A percentile compares a stretch with the other conserved stretches of the same genome.
These are phyloP conservation scores for Isoetes taiwanensis DNA, from an alignment of 75 land plant genomes.

Conservation along the genomic window DNA sequence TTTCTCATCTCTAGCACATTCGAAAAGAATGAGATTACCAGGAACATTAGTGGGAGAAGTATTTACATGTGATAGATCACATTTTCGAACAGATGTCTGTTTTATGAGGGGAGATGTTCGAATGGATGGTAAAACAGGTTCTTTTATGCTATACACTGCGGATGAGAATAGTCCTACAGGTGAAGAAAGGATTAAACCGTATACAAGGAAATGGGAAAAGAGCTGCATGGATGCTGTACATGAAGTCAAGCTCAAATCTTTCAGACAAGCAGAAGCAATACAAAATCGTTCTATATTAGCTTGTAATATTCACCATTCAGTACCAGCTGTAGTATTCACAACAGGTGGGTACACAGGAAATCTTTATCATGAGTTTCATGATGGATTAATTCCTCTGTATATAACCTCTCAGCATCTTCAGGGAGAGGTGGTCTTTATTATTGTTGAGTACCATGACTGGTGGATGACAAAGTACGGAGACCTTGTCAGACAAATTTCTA, in stretches of 20 bases:
- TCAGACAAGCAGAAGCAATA: no score
- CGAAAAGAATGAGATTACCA: neutral
- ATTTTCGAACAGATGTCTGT: slow-evolving; percentile 27
- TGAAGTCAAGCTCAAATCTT: no score
- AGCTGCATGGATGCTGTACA: slow-evolving; percentile 16
- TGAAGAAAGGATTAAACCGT: slow-evolving; percentile 28
- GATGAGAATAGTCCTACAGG: neutral
- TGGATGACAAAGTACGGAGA: slow-evolving; percentile 69
- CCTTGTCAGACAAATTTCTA: slow-evolving; percentile 40
- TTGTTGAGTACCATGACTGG: slow-evolving; percentile 64
- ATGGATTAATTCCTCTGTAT: slow-evolving; percentile 51
- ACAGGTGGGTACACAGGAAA: slow-evolving; percentile 41
- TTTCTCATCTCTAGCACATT: no score
- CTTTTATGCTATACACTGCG: neutral
- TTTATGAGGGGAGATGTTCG: slow-evolving; percentile 33
- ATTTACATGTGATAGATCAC: neutral
- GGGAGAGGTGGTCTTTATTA: slow-evolving; percentile 51
- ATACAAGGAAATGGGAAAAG: slow-evolving; percentile 29
- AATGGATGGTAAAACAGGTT: slow-evolving; percentile 6
- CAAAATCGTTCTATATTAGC: no score
- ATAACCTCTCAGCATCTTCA: slow-evolving; percentile 49
- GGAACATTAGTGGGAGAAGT: neutral
- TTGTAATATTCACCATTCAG: slow-evolving; percentile 24
- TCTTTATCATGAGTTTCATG: slow-evolving; percentile 45
- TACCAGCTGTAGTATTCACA: slow-evolving; percentile 31